phyloP scores from a whole-genome alignment of 2,329 filamentous ascomycete species.

The Periconia sp. region DNA sequence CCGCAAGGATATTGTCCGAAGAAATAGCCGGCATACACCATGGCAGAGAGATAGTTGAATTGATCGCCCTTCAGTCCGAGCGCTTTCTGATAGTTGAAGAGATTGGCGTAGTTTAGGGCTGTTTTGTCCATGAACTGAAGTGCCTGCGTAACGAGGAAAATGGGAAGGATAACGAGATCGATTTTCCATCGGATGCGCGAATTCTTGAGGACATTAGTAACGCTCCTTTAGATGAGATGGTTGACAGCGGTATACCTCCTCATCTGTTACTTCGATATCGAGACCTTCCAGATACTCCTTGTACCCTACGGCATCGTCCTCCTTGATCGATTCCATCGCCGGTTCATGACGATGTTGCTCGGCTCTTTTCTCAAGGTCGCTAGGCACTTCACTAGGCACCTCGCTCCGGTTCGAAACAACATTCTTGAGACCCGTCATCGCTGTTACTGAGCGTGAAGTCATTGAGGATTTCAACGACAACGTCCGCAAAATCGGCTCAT shows the following conservation, averaged over 20 bases:
- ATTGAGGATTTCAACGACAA: too few relatives aligned
- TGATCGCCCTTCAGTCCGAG: conserved; percentile 38
- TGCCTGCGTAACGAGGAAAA: conserved; percentile 28
- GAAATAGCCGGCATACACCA: conserved; percentile 51
- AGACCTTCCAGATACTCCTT: conserved; percentile 19
- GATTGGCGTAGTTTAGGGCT: conserved; percentile 31
- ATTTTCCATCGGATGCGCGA: conserved; percentile 26
- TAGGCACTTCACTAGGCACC: not conserved
- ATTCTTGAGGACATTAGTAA: conserved; percentile 8
- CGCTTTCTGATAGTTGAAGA: conserved; percentile 46
- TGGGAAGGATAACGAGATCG: conserved; percentile 28
- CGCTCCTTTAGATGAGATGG: too few relatives aligned
- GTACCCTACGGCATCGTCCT: conserved; percentile 23
- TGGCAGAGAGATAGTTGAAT: conserved; percentile 47
- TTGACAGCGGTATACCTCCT: conserved; percentile 9
- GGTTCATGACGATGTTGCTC: not conserved
- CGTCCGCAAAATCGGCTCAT: too few relatives aligned
- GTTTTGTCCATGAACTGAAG: conserved; percentile 33
- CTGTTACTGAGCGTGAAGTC: too few relatives aligned
- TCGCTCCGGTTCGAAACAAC: not conserved
- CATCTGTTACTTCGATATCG: conserved; percentile 15
- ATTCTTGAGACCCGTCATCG: conserved; percentile 2
- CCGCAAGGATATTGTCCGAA: conserved; percentile 51
- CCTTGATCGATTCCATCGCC: conserved; percentile 1
- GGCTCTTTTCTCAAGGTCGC: not conserved